Conservation (phyloP, 441 rosid species). For the Aleurites moluccanus region DNA sequence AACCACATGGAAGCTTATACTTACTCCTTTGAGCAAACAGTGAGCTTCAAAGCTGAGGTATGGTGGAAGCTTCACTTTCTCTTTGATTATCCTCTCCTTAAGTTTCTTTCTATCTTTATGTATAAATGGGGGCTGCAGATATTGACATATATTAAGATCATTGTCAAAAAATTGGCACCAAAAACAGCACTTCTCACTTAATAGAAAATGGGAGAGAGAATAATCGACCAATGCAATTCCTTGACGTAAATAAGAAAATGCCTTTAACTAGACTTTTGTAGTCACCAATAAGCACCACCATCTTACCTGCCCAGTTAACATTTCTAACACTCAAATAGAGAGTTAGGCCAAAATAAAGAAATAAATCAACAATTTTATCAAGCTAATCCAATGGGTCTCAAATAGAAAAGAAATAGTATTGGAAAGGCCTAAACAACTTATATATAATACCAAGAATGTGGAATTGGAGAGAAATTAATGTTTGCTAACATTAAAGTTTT, state of each 20-base stretch:
- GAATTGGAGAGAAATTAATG: neutral
- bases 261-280: neutral
- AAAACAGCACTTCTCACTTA: neutral
- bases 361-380: neutral
- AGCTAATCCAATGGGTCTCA: neutral
- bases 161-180: neutral
- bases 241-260: neutral
- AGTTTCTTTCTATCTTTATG: slow-evolving; percentile 67
- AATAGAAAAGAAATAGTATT: neutral
- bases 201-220: neutral
- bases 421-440: neutral
- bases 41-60: slow-evolving; percentile 63
- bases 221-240: neutral
- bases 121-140: slow-evolving; percentile 55
- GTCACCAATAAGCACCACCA: neutral
- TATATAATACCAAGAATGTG: neutral
- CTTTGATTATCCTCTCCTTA: slow-evolving; percentile 68
- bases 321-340: slow-evolving; percentile 25
- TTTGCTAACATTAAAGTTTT: neutral
- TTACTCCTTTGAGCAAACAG: slow-evolving; percentile 73
- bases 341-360: neutral
- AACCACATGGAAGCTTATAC: slow-evolving; percentile 14
- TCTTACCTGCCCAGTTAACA: slow-evolving; percentile 71
- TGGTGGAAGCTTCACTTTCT: slow-evolving; percentile 69
- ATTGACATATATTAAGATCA: slow-evolving; percentile 5